Evolutionary conservation across 1,139 yeast species (phyloP).

Genomic region (Chernovozyma sophiae-reginae): DNA sequence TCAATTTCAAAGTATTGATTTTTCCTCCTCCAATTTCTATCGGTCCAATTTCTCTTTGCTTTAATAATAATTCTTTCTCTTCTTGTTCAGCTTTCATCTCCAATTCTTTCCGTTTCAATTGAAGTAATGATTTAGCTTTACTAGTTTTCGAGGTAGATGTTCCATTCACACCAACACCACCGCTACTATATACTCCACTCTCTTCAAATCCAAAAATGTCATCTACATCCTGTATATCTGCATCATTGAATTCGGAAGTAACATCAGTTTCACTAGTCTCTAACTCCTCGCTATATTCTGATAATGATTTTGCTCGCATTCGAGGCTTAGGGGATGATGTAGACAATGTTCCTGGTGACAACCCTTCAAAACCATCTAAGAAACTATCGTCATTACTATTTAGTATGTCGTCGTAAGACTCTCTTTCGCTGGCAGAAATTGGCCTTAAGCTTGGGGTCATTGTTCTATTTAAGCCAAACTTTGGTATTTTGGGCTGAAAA

Average conservation of each 20-base stretch:
- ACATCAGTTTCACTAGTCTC: constrained; percentile 33
- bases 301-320: constrained; percentile 15
- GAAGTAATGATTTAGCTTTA: constrained; percentile 6
- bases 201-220: constrained; percentile 38
- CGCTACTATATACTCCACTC: constrained; percentile 27
- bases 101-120: constrained; percentile 21
- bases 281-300: constrained; percentile 34
- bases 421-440: constrained; percentile 1
- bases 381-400: constrained; percentile 1
- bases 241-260: constrained; percentile 38
- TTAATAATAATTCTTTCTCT: constrained; percentile 25
- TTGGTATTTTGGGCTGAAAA: background rate
- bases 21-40: constrained; percentile 11
- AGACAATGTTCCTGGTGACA: constrained; percentile 19
- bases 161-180: constrained; percentile 4
- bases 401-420: constrained; percentile 4
- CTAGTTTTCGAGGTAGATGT: background rate
- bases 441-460: constrained; percentile 7
- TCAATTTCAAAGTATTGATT: constrained; percentile 26
- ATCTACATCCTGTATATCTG: constrained; percentile 41
- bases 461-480: constrained; percentile 2
- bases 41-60: constrained; percentile 11
- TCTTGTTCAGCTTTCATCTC: constrained; percentile 34
- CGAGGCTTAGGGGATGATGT: constrained; percentile 21
- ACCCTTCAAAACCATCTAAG: constrained; percentile 7